These are phyloP conservation scores for Martiniozyma asiatica DNA, from an alignment of 1,139 yeast genomes.

Conservation along the genomic window DNA sequence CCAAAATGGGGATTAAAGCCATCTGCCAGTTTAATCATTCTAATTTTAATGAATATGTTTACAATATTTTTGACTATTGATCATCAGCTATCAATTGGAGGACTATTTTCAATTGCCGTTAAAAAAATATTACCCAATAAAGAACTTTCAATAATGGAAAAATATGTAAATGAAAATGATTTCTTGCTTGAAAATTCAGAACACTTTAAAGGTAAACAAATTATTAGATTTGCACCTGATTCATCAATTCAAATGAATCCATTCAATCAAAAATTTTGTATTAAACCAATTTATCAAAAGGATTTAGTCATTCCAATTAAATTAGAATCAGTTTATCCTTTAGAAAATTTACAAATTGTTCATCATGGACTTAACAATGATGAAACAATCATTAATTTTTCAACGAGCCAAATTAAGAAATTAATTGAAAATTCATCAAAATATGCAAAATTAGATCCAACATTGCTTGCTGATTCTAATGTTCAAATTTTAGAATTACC, in stretches of 20 bases:
- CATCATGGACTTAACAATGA: conserved; percentile 47
- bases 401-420: no score
- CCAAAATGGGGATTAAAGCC: conserved; percentile 35
- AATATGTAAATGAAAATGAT: conserved; percentile 27
- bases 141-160: conserved; percentile 64
- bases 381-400: conserved; percentile 37
- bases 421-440: conserved; percentile 28
- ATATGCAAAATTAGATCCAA: conserved; percentile 22
- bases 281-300: conserved; percentile 30
- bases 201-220: conserved; percentile 76
- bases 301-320: conserved; percentile 53
- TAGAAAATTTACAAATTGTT: conserved; percentile 56
- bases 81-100: no score
- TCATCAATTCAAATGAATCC: conserved; percentile 82
- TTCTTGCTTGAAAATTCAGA: conserved; percentile 47
- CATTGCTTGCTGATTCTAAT: conserved; percentile 26
- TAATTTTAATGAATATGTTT: conserved; percentile 25
- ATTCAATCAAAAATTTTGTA: conserved; percentile 50
- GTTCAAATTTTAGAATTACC: conserved; percentile 46
- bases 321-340: conserved; percentile 67
- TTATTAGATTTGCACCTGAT: conserved; percentile 83
- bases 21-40: conserved; percentile 34
- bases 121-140: conserved; percentile 32
- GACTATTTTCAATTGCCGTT: conserved; percentile 28
- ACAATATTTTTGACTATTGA: conserved; percentile 35